Conservation (phyloP, 441 rosid species). For the Biscutella auriculata region DNA sequence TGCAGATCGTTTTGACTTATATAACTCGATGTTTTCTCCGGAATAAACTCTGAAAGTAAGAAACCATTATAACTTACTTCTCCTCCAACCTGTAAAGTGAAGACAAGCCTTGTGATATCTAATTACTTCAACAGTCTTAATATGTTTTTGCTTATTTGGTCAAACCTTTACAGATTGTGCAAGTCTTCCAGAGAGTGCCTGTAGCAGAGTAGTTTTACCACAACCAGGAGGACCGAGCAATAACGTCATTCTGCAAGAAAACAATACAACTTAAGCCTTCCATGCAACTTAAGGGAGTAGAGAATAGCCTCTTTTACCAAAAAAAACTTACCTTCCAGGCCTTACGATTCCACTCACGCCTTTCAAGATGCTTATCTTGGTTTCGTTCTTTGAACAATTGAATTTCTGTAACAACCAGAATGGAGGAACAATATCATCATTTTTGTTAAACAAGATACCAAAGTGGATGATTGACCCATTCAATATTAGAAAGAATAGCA, state of each 20-base stretch:
- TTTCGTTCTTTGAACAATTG: slow-evolving; percentile 16
- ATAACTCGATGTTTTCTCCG: slow-evolving; percentile 50
- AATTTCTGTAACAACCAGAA: not conserved
- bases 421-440: too few species aligned
- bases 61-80: slow-evolving; percentile 43
- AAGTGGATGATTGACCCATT: not conserved
- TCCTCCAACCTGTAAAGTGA: slow-evolving; percentile 29
- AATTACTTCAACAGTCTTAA: not conserved
- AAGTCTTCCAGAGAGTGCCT: slow-evolving; percentile 45
- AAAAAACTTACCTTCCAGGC: slow-evolving; percentile 33
- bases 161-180: slow-evolving; percentile 40
- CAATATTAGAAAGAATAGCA: not conserved
- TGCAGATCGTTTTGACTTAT: slow-evolving; percentile 60
- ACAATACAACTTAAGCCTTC: not conserved
- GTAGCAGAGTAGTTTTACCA: slow-evolving; percentile 52
- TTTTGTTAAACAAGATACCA: not conserved
- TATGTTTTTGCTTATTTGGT: not conserved
- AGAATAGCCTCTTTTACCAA: not conserved
- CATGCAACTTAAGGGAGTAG: not conserved
- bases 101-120: not conserved
- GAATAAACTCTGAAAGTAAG: slow-evolving; percentile 38
- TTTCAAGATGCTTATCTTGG: slow-evolving; percentile 34
- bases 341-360: slow-evolving; percentile 36
- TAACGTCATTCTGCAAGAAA: slow-evolving; percentile 41
- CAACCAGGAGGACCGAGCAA: slow-evolving; percentile 71